A percentile compares a stretch with the other conserved stretches of the same genome.
These are phyloP conservation scores for Hymenoscyphus infarciens DNA, from an alignment of 2,329 filamentous ascomycete species.

Conservation along the genomic window DNA sequence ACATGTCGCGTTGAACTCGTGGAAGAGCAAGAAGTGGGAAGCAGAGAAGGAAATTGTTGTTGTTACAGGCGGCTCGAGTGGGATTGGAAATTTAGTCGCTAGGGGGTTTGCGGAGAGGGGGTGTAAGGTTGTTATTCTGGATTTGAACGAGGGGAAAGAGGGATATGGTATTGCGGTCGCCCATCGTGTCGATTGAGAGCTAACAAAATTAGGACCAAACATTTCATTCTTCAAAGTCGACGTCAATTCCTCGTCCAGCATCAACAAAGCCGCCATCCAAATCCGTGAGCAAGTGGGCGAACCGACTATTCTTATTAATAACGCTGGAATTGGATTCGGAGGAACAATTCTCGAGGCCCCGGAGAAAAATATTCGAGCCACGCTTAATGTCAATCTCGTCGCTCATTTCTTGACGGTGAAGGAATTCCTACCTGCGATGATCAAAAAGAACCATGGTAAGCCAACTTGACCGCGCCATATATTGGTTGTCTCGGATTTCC, in stretches of 20 bases:
- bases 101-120: slow-evolving; percentile 60
- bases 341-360: slow-evolving; percentile 57
- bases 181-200: too few relatives aligned
- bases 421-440: slow-evolving; percentile 65
- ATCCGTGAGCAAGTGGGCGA: slow-evolving; percentile 56
- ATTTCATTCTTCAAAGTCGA: slow-evolving; percentile 70
- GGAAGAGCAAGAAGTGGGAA: slow-evolving; percentile 46
- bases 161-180: too few relatives aligned
- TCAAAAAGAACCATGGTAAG: slow-evolving; percentile 51
- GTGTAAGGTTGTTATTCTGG: slow-evolving; percentile 67
- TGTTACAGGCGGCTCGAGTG: slow-evolving; percentile 70
- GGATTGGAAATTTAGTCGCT: slow-evolving; percentile 67
- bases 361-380: slow-evolving; percentile 58
- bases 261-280: slow-evolving; percentile 48
- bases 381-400: slow-evolving; percentile 68
- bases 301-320: slow-evolving; percentile 70
- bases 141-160: slow-evolving; percentile 65
- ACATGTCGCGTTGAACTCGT: slow-evolving; percentile 43
- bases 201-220: slow-evolving; percentile 33
- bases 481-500: too few relatives aligned
- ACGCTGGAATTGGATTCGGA: slow-evolving; percentile 62
- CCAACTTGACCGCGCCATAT: too few relatives aligned
- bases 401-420: slow-evolving; percentile 64
- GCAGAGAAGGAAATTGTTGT: slow-evolving; percentile 69
- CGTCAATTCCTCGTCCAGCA: slow-evolving; percentile 55